Evolutionary conservation across 345 rosid species (phyloP), one percentile per base, ranked within the genome.

Genomic region (Lumnitzera littorea): DNA sequence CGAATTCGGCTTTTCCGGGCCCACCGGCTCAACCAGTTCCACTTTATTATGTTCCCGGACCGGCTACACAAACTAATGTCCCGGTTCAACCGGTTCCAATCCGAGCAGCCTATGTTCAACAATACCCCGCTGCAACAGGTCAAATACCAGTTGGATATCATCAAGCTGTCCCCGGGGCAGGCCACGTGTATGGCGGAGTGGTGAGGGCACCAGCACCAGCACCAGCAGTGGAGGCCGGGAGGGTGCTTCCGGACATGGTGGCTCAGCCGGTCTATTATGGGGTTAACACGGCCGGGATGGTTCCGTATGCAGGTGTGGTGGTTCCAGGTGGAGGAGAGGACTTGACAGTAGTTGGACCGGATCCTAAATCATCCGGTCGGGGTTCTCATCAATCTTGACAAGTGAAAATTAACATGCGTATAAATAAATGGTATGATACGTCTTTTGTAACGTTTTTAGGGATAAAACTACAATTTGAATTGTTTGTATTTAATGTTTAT

Each of bases 101-200:
- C 14, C 86, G 47, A 15, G 68, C 84, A 6, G 84, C 71, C 15
- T 87, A 75, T 55, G 58, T 80, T 27, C 97, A 67, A 12, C 96
- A 84, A 56, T 87, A 85, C 69, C 68, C 57, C 0, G 70, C 72
- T 3, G 16, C 68, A 0, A 41, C 72, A 12, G 82, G 91, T 63
- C 96, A 84, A 61, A 52, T 85, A 46, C 92, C 86, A 7, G 55
- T 83, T 15, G 87, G 86, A 58, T 89, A 89, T 80, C 92, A 78
- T 14, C 90, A 77, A 65, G 74, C 71, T 25, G 74, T 74, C 51
- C 66, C 75, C 0, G 74, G 77, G 25, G 60, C 74, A 60, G 85
- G 91, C 63, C 96, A 85, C 68, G 71, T 78, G 2, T 92, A 89
- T 25, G 76, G 82, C 24, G 77, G 83, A 24, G 59, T 68, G 17